phyloP scores from a whole-genome alignment of 2,329 filamentous ascomycete genomes.

The Exophiala calicioides region DNA sequence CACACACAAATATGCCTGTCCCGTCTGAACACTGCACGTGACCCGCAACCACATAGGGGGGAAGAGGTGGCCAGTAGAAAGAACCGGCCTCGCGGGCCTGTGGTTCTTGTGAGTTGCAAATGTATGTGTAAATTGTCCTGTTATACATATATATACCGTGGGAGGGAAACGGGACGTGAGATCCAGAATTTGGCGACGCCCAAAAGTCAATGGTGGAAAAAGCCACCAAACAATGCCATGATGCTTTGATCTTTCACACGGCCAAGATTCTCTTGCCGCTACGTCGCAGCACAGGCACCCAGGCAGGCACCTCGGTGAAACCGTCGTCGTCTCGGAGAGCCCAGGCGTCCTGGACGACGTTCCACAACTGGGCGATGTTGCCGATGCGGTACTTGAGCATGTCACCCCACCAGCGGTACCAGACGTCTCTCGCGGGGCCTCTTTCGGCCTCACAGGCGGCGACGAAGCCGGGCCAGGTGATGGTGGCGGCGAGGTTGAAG shows the following conservation, averaged over 20 bases:
- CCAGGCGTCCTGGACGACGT: constrained; percentile 29
- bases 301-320: constrained; percentile 17
- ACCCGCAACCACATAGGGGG: too few relatives aligned
- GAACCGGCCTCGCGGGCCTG: too few relatives aligned
- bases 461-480: constrained; percentile 33
- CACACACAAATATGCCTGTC: too few relatives aligned
- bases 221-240: too few relatives aligned
- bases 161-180: too few relatives aligned
- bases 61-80: too few relatives aligned
- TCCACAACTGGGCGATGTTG: constrained; percentile 29
- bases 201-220: too few relatives aligned
- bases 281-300: constrained; percentile 25
- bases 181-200: too few relatives aligned
- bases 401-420: constrained; percentile 28
- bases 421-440: constrained; percentile 18
- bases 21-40: too few relatives aligned
- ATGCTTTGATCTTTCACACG: constrained; percentile 18
- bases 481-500: constrained; percentile 25
- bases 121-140: too few relatives aligned
- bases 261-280: constrained; percentile 26
- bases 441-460: constrained; percentile 28
- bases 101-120: too few relatives aligned
- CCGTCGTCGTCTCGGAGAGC: constrained; percentile 22
- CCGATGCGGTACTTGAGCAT: constrained; percentile 29
- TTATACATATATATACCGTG: too few relatives aligned